These are phyloP conservation scores for Solanum commersonii DNA, from an alignment of 257 asterid species.

Conservation along the genomic window DNA sequence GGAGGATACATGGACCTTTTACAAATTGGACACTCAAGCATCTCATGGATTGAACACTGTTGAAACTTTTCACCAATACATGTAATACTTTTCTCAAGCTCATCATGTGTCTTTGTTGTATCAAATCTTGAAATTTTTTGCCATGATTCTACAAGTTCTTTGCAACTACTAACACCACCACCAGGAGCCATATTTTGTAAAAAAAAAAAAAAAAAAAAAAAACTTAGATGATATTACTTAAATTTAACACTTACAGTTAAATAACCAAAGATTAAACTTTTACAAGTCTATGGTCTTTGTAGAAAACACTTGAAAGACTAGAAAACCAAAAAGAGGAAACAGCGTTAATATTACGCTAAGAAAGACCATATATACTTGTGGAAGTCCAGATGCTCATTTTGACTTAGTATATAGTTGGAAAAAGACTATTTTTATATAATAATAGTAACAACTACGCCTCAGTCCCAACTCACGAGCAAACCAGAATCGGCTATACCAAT, in stretches of 20 bases:
- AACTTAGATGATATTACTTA: not conserved
- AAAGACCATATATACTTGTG: not conserved
- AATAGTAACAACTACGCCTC: not conserved
- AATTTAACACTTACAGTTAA: not conserved
- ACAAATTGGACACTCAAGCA: slow-evolving; percentile 76
- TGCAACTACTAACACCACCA: slow-evolving; percentile 32
- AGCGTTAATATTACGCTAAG: slow-evolving; percentile 1
- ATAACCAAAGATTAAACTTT: not conserved
- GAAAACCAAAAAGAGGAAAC: slow-evolving; percentile 3
- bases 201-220: not conserved
- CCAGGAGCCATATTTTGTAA: slow-evolving; percentile 50
- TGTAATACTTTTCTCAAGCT: slow-evolving; percentile 25
- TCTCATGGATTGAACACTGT: slow-evolving; percentile 30
- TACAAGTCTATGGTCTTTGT: not conserved
- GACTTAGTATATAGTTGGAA: not conserved
- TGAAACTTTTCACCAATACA: slow-evolving; percentile 31
- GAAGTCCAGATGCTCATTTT: slow-evolving; percentile 10
- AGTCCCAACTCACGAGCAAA: not conserved
- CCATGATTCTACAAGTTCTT: slow-evolving; percentile 37
- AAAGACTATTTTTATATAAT: not conserved
- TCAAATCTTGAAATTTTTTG: slow-evolving; percentile 27
- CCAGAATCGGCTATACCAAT: not conserved
- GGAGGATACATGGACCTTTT: slow-evolving; percentile 64
- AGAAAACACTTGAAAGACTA: slow-evolving; percentile 1
- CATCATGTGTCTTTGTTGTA: slow-evolving; percentile 6